Base-by-base conservation (phyloP, 2,329 filamentous ascomycete species). In the Graphiopsis chlorocephala region DNA sequence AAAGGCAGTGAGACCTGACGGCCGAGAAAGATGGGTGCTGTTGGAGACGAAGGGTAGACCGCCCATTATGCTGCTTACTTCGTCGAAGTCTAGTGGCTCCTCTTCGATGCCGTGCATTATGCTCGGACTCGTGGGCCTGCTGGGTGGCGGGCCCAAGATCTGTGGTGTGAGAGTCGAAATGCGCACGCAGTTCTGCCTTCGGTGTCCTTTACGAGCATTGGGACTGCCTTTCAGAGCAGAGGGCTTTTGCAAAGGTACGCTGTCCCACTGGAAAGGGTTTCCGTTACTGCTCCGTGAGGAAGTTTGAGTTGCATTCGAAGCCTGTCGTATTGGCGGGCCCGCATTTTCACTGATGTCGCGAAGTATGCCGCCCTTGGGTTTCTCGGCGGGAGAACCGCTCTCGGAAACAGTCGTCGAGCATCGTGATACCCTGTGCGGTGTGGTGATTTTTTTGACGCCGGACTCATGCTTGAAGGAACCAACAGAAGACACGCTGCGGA, bases 211-310 rank as follows among this genome's bases (percentile, higher is more conserved):
- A 23, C 79, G 76, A 23, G 78, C 77, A 57, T 76, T 78, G 1
- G 80, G 79, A 55, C 79, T 81, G 0, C 79, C 78, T 68, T 81
- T 81, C 66, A 81, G 55, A 0, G 78, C 78, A 8, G 79, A 81
- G 12, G 79, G 77, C 64, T 79, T 81, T 0, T 72, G 71, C 1
- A 74, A 65, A 2, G 74, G 72, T n/a, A 74, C 23, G 71, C 66
- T 26, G 71, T 81, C 80, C 79, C 78, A 81, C 62, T 80, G 79
- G 62, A 81, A 81, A 0, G 80, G 79, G 63, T 81, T 80, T 3
- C 78, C 78, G 53, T 79, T 78, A 68, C 79, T 81, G 66, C 78
- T 81, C n/a, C 75, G 68, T n/a, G 72, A 73, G 7, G 77, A 78
- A 15, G 72, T 70, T 31, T 75, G 73, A 5, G 78, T 80, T 2